Evolutionary conservation across 1,139 yeast species (phyloP).

Genomic region (Debaryomycetaceae sp.): DNA sequence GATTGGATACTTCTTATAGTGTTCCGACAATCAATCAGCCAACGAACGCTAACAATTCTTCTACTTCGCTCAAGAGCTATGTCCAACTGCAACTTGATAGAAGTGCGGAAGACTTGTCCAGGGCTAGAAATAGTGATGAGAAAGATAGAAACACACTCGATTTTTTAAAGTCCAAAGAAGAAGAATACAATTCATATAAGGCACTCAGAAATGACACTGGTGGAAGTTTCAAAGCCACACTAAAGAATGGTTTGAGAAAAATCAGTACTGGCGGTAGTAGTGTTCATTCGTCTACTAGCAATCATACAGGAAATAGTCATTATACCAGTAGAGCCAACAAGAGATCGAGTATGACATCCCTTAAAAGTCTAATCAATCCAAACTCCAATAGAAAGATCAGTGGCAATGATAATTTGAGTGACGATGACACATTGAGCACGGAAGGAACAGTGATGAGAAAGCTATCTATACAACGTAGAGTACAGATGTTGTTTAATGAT

Average conservation of each 20-base stretch:
- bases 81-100: slow-evolving; percentile 33
- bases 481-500: slow-evolving; percentile 53
- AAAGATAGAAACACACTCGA: slow-evolving; percentile 38
- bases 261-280: slow-evolving; percentile 40
- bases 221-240: slow-evolving; percentile 39
- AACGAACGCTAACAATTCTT: slow-evolving; percentile 10
- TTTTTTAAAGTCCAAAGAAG: slow-evolving; percentile 54
- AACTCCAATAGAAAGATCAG: slow-evolving; percentile 14
- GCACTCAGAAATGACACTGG: slow-evolving; percentile 34
- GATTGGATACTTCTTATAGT: slow-evolving; percentile 1
- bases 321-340: slow-evolving; percentile 13
- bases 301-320: slow-evolving; percentile 20
- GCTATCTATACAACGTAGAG: slow-evolving; percentile 62
- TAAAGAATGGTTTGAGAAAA: slow-evolving; percentile 34
- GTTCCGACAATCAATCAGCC: slow-evolving; percentile 9
- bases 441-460: slow-evolving; percentile 19
- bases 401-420: slow-evolving; percentile 7
- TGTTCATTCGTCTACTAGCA: slow-evolving; percentile 13
- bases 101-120: slow-evolving; percentile 17
- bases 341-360: slow-evolving; percentile 38
- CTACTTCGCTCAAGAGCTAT: slow-evolving; percentile 31
- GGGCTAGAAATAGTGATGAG: slow-evolving; percentile 16
- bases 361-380: slow-evolving; percentile 45
- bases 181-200: slow-evolving; percentile 9
- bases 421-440: slow-evolving; percentile 3